These are phyloP conservation scores for Thalassia testudinum DNA, from an alignment of 116 monocot species.

Conservation along the genomic window DNA sequence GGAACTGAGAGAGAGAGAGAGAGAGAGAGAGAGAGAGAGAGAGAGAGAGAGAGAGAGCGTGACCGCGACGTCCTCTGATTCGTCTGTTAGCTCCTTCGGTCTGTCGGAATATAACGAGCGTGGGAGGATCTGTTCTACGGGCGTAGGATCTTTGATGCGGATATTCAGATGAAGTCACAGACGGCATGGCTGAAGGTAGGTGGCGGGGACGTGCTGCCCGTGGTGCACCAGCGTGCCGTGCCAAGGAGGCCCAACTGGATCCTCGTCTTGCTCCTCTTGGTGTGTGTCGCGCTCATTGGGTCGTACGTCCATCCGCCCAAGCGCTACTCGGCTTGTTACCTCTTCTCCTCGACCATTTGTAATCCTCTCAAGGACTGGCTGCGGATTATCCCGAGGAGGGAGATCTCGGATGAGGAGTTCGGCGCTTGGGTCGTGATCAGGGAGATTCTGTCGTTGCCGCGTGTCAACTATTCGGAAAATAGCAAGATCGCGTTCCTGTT, in stretches of 20 bases:
- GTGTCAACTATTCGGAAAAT: constrained; percentile 21
- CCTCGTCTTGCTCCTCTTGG: constrained; percentile 39
- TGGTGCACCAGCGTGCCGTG: constrained; percentile 25
- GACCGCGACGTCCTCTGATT: too few species aligned
- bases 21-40: too few species aligned
- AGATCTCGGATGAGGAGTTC: constrained; percentile 71
- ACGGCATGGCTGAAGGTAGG: too few species aligned
- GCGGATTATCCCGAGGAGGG: constrained; percentile 32
- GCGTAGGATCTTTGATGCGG: too few species aligned
- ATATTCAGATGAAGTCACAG: too few species aligned
- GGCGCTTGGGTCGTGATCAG: constrained; percentile 39
- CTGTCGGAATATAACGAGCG: too few species aligned
- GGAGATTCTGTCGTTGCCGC: constrained; percentile 43
- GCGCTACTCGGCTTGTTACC: constrained; percentile 48
- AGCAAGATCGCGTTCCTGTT: constrained; percentile 94
- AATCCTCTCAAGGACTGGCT: constrained; percentile 71
- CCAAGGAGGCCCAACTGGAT: constrained; percentile 80
- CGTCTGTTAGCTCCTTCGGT: too few species aligned
- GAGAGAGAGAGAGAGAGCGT: too few species aligned
- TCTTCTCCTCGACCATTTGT: constrained; percentile 56
- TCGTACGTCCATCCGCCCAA: constrained; percentile 55
- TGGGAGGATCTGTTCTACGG: too few species aligned
- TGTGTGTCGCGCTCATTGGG: constrained; percentile 50
- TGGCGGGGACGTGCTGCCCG: constrained; percentile 27
- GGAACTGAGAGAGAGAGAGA: too few species aligned